Base-by-base conservation (phyloP, 2,329 filamentous ascomycete species). In the Fusarium fujikuroi region DNA sequence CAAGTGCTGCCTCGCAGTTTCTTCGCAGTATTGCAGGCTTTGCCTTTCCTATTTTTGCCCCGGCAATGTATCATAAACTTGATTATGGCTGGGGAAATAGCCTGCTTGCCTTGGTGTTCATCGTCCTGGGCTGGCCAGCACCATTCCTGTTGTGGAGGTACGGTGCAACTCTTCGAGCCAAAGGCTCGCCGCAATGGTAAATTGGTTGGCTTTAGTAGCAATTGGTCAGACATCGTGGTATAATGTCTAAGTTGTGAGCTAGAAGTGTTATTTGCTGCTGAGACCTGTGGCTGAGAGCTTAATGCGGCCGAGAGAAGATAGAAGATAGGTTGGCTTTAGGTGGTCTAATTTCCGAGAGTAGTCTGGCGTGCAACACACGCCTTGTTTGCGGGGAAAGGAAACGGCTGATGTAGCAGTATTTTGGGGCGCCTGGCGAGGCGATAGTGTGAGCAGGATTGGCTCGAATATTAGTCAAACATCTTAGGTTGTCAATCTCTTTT, bases 251-350 rank as follows among this genome's bases (percentile, higher is more conserved):
- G 25, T 28, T 28, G 25, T 28, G 25, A 28, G 25, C 25, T 28
- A 28, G 25, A 28, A 28, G 25, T 28, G 25, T 28, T 28, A 28
- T 28, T 28, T 28, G 7, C 25, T 28, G 7, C 25, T 28, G 25
- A 28, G 25, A 28, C 25, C 25, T 28, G 25, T 28, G 25, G 25
- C 25, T 28, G 25, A 28, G 25, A 28, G 25, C 25, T 28, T 28
- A 28, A 28, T 28, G 6, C 25, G 25, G 25, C 25, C 25, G 25
- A 28, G 25, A 28, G 25, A 28, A 28, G 25, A 28, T 28, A 28
- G 25, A 28, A 28, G 25, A 28, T 2, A 7, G 4, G 9, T 10
- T 28, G 5, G 4, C 8, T 21, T 4, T 1, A 15, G 18, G 19
- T 10, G 12, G 19, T 15, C 18, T 10, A 21, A 8, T 21, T 21